Percentiles rank a stretch among this genome's conserved stretches.
phyloP scores from a whole-genome alignment of 352 stramenopile genomes.

The Phytophthora vignae region DNA sequence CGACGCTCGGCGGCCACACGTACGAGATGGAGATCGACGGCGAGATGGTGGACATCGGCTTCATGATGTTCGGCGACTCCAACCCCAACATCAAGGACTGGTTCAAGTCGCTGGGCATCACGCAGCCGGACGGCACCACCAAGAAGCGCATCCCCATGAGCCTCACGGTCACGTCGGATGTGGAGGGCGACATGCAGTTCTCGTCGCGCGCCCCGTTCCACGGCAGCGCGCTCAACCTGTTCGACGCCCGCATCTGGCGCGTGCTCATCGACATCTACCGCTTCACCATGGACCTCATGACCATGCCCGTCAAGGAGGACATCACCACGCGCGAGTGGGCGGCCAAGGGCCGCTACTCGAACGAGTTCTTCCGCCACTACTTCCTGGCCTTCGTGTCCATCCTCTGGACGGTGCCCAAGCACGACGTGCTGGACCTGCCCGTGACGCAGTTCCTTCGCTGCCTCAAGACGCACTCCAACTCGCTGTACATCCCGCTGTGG shows the following conservation, averaged over 20 bases:
- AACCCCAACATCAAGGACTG: conserved; percentile 93
- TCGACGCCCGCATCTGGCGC: conserved; percentile 82
- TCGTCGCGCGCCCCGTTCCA: conserved; percentile 84
- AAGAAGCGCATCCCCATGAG: conserved; percentile 90
- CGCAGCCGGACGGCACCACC: conserved; percentile 84
- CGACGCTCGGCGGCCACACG: conserved; percentile 81
- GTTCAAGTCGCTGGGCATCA: conserved; percentile 89
- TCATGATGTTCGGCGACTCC: conserved; percentile 93
- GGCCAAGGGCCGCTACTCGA: conserved; percentile 72
- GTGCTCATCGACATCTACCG: conserved; percentile 89
- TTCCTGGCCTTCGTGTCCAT: conserved; percentile 89
- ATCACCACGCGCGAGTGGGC: conserved; percentile 86
- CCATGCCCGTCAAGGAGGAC: conserved; percentile 77
- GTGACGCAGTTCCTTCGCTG: conserved; percentile 89
- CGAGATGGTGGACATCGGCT: conserved; percentile 87
- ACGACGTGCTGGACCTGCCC: conserved; percentile 84
- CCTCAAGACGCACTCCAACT: conserved; percentile 89
- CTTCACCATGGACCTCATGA: conserved; percentile 90
- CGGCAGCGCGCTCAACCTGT: conserved; percentile 66
- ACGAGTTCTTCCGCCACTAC: conserved; percentile 90
- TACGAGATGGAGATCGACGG: conserved; percentile 90
- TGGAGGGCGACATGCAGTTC: conserved; percentile 86
- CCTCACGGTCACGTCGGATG: conserved; percentile 85
- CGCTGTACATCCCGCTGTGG: conserved; percentile 88
- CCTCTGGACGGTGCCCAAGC: conserved; percentile 87